Evolutionary conservation across 306 rosid genomes (phyloP).

Genomic region (Ziziphus jujuba): DNA sequence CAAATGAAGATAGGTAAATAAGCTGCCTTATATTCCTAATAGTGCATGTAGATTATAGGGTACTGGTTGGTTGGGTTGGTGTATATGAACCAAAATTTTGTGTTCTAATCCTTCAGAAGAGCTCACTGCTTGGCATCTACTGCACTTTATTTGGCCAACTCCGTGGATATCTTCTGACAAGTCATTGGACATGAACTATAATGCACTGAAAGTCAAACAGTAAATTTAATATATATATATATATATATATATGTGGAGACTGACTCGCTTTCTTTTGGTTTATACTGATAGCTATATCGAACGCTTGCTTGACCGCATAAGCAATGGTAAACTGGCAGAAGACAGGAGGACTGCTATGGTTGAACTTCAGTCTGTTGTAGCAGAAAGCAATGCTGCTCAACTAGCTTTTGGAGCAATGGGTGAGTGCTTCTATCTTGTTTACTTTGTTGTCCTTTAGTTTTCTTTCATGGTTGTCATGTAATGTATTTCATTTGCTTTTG

Average conservation of each 20-base stretch:
- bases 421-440: slow-evolving; percentile 29
- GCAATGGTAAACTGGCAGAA: slow-evolving; percentile 85
- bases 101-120: too few species aligned
- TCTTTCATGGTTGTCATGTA: neutral
- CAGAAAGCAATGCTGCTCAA: slow-evolving; percentile 71
- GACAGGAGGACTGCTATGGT: slow-evolving; percentile 83
- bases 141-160: too few species aligned
- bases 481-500: slow-evolving; percentile 24
- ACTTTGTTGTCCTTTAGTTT: neutral
- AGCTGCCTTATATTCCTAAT: neutral
- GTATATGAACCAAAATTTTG: too few species aligned
- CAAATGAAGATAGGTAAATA: slow-evolving; percentile 74
- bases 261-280: slow-evolving; percentile 4
- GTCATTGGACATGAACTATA: neutral
- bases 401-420: slow-evolving; percentile 97
- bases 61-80: too few species aligned
- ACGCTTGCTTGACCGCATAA: slow-evolving; percentile 85
- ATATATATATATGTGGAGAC: slow-evolving; percentile 2
- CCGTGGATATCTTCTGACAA: neutral
- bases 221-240: neutral
- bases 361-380: slow-evolving; percentile 89
- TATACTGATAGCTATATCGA: slow-evolving; percentile 64
- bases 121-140: too few species aligned
- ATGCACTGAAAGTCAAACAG: neutral
- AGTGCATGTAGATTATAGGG: too few species aligned